Evolutionary conservation across 495 filamentous ascomycete genomes (phyloP).

Genomic region (Lepraria neglecta): DNA sequence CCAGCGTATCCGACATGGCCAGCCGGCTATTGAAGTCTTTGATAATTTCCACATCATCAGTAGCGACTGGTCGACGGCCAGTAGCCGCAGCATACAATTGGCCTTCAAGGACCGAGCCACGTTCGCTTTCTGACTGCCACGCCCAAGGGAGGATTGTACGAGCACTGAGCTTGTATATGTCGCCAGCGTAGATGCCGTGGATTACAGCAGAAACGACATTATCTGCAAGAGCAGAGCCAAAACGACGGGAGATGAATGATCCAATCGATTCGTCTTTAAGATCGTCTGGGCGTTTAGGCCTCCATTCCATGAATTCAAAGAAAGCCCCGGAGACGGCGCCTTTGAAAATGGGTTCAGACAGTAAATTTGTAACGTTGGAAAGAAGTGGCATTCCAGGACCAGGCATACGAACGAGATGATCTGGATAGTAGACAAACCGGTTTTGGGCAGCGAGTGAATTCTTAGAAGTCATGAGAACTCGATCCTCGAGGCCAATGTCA

Average conservation of each 20-base stretch:
- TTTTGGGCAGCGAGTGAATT: slow-evolving; percentile 47
- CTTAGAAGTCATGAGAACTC: slow-evolving; percentile 54
- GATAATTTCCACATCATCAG: slow-evolving; percentile 27
- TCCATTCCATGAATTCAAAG: slow-evolving; percentile 34
- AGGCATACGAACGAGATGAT: slow-evolving; percentile 73
- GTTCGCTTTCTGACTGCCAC: slow-evolving; percentile 46
- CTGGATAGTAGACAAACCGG: slow-evolving; percentile 89
- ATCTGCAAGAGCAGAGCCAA: slow-evolving; percentile 54
- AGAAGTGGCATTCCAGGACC: slow-evolving; percentile 32
- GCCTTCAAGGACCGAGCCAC: slow-evolving; percentile 33
- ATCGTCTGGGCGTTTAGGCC: slow-evolving; percentile 25
- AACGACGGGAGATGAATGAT: slow-evolving; percentile 54
- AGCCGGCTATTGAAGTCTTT: slow-evolving; percentile 22
- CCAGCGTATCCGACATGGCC: slow-evolving; percentile 11
- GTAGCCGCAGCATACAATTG: slow-evolving; percentile 13
- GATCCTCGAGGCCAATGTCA: slow-evolving; percentile 53
- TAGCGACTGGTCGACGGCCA: slow-evolving; percentile 17
- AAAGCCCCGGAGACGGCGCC: slow-evolving; percentile 39
- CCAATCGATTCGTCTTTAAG: slow-evolving; percentile 65
- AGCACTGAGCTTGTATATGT: slow-evolving; percentile 72
- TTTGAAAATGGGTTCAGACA: slow-evolving; percentile 60
- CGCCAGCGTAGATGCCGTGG: slow-evolving; percentile 93
- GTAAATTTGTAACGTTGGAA: slow-evolving; percentile 30
- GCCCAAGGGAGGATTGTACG: slow-evolving; percentile 51
- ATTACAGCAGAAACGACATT: slow-evolving; percentile 72